Evolutionary conservation across 225 moss, liverwort and hornwort genomes (phyloP).

Genomic region (Asterella californica): DNA sequence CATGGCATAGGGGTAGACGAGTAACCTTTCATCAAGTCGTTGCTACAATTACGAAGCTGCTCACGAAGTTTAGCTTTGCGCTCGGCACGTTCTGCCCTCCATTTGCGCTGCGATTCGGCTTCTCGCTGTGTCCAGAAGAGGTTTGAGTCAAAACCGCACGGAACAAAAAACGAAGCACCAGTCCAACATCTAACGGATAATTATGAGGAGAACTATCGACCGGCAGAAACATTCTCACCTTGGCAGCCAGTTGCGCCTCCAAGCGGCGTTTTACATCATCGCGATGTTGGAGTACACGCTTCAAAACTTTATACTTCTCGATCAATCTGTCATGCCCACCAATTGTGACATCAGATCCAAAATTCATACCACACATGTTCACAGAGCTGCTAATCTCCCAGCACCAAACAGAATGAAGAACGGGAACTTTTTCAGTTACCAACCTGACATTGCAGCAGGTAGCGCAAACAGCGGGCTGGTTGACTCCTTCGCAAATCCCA

Average conservation of each 20-base stretch:
- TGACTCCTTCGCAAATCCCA: slow-evolving; percentile 75
- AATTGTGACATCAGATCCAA: neutral
- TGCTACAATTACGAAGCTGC: slow-evolving; percentile 63
- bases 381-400: neutral
- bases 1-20: neutral
- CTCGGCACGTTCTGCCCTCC: slow-evolving; percentile 93
- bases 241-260: slow-evolving; percentile 70
- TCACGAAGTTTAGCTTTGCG: slow-evolving; percentile 69
- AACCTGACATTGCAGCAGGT: slow-evolving; percentile 74
- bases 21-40: slow-evolving; percentile 67
- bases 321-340: slow-evolving; percentile 47
- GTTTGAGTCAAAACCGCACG: neutral
- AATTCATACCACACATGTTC: neutral
- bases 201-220: neutral
- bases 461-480: slow-evolving; percentile 66
- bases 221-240: slow-evolving; percentile 40
- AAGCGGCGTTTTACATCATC: slow-evolving; percentile 71
- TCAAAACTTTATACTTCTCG: slow-evolving; percentile 69
- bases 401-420: neutral
- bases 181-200: neutral
- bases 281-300: slow-evolving; percentile 60
- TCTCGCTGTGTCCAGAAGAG: slow-evolving; percentile 58
- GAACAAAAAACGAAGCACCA: neutral
- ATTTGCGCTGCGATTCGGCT: slow-evolving; percentile 78
- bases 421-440: neutral